Evolutionary conservation across 179 eudicot species (phyloP), one percentile per base, ranked within the genome.

Genomic region (Actinidia polygama): DNA sequence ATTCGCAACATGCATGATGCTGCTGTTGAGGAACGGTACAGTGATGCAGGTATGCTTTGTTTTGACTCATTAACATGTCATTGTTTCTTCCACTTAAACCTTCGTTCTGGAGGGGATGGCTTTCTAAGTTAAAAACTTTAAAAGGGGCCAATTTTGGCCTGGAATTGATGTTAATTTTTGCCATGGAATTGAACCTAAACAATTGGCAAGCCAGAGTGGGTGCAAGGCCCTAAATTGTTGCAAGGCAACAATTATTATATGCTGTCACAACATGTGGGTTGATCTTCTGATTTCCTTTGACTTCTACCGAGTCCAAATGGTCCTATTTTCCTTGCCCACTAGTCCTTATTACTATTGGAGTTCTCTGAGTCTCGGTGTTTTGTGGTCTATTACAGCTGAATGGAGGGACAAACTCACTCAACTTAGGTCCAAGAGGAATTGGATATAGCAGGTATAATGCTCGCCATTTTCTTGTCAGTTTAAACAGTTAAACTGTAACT

Each of bases 331-430:
- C 44, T 73, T 24, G 0, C 74, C 1, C 53, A 50, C 10, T 73
- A 23, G 12, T 14, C 59, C 7, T 54, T 12, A 73, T 19, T n/a
- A 49, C 18, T 3, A 2, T 40, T 16, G 49, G 21, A 67, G 47
- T 67, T 30, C 72, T 68, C 36, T 10, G 21, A 36, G 77, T 53
- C 61, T 51, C 10, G 24, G 44, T 16, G 53, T 73, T 73, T 73
- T 8, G 36, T 81, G 44, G 12, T 82, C 30, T 80, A 53, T 54
- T 87, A 36, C 92, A 94, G 98, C 74, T 70, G 74, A 89, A 75
- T 94, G 92, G 94, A 93, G 95, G 91, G 92, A 89, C 84, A 88
- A 89, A 81, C 93, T 94, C 66, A 91, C 92, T 30, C 91, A 89
- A 87, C 87, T 90, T 40, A 89, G 98, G 54, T 87, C 95, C 47